Percentiles rank a stretch among this genome's conserved stretches.
phyloP scores from a whole-genome alignment of 164 flowering plant genomes.

The Magnolia sinica region DNA sequence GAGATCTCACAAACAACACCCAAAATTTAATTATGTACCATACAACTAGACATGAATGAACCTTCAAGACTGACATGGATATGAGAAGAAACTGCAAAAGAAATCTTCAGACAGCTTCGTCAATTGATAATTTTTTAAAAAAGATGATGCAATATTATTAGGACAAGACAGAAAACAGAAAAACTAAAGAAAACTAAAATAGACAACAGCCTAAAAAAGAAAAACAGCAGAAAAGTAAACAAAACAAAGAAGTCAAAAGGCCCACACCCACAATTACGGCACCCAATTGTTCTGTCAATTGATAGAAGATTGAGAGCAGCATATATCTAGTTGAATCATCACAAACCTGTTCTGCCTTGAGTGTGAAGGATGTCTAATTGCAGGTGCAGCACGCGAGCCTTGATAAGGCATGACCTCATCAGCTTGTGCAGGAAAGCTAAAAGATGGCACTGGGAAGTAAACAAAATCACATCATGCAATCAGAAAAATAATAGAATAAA shows the following conservation, averaged over 20 bases:
- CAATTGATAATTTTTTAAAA: neutral
- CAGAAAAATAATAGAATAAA: neutral
- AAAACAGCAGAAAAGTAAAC: neutral
- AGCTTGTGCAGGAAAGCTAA: constrained; percentile 33
- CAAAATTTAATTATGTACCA: neutral
- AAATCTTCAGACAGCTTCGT: neutral
- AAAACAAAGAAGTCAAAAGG: neutral
- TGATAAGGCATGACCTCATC: constrained; percentile 52
- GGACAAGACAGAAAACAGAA: neutral
- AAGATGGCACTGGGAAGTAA: constrained; percentile 40
- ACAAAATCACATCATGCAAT: neutral
- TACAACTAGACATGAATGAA: neutral
- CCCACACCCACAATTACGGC: no score
- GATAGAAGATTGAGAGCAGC: neutral
- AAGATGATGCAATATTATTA: no score
- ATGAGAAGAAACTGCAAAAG: neutral
- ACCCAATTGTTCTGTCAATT: neutral
- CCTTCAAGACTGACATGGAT: neutral
- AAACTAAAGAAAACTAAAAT: neutral
- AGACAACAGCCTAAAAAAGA: no score
- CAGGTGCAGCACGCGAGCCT: constrained; percentile 26
- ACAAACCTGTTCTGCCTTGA: constrained; percentile 53
- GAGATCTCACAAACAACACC: neutral
- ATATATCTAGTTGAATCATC: neutral
- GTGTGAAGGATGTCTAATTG: constrained; percentile 32